Percentiles rank a stretch among this genome's conserved stretches.
phyloP scores from a whole-genome alignment of 23 red algal genomes.

The Chondrus crispus region DNA sequence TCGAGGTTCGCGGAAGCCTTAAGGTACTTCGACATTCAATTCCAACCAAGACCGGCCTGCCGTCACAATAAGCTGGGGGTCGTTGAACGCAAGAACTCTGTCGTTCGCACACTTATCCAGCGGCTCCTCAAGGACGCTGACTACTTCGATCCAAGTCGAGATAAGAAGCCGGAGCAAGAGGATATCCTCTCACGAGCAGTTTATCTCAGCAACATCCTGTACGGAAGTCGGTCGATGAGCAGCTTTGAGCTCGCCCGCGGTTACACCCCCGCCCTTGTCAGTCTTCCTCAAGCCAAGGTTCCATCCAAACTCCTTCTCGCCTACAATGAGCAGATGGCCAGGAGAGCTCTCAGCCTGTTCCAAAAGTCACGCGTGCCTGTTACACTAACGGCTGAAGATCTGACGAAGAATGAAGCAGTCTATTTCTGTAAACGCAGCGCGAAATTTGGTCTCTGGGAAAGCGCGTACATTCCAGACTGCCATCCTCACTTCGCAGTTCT shows the following conservation, averaged over 20 bases:
- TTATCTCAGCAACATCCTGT: slow-evolving; percentile 23
- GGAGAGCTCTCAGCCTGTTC: neutral
- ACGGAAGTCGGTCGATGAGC: neutral
- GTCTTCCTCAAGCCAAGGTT: neutral
- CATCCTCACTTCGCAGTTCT: neutral
- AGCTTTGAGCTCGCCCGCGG: slow-evolving; percentile 38
- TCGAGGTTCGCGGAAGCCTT: neutral
- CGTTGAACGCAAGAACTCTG: slow-evolving; percentile 27
- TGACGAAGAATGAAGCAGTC: neutral
- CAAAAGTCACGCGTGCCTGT: neutral
- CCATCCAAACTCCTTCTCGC: neutral
- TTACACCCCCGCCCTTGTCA: slow-evolving; percentile 12
- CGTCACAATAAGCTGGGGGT: slow-evolving; percentile 43
- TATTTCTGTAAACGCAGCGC: slow-evolving; percentile 21
- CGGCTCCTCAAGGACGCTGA: slow-evolving; percentile 4
- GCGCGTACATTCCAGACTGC: neutral
- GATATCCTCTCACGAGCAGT: slow-evolving; percentile 20
- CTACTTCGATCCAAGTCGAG: neutral
- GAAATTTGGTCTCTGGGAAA: slow-evolving; percentile 28
- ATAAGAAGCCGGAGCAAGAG: neutral
- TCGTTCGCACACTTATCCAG: neutral
- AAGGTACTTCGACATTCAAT: neutral
- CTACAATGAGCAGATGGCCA: slow-evolving; percentile 17
- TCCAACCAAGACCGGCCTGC: slow-evolving; percentile 24
- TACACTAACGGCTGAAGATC: neutral